These are phyloP conservation scores for Marasmius oreades DNA, from an alignment of 1,284 basidiomycete genomes.

Conservation along the genomic window DNA sequence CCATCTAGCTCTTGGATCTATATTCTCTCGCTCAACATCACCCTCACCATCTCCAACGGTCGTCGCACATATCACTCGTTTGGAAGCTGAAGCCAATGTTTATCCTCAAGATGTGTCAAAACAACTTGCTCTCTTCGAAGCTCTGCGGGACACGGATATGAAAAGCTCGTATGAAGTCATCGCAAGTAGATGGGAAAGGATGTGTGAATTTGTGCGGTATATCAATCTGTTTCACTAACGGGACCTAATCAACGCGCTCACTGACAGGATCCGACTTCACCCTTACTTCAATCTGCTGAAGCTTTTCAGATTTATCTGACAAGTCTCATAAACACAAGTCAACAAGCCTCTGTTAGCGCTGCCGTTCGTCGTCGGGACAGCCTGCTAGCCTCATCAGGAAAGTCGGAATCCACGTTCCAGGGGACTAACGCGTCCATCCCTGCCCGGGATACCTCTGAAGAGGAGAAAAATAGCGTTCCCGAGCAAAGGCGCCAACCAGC, in stretches of 20 bases:
- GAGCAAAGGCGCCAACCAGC: conserved; percentile 5
- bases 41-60: conserved; percentile 58
- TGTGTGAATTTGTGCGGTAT: conserved; percentile 71
- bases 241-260: neutral
- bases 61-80: conserved; percentile 62
- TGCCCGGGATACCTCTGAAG: neutral
- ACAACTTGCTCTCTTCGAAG: conserved; percentile 68
- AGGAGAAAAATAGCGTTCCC: neutral
- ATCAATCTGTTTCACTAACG: neutral
- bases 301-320: conserved; percentile 73
- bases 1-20: conserved; percentile 45
- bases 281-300: conserved; percentile 39
- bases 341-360: conserved; percentile 52
- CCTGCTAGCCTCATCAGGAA: conserved; percentile 41
- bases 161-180: conserved; percentile 68
- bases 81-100: conserved; percentile 74
- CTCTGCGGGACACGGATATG: conserved; percentile 57
- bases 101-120: conserved; percentile 62
- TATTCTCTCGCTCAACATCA: conserved; percentile 47
- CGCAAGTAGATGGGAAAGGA: conserved; percentile 75
- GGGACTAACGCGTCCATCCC: conserved; percentile 14
- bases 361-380: conserved; percentile 68
- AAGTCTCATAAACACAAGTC: conserved; percentile 59
- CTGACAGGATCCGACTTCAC: conserved; percentile 9
- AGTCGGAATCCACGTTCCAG: conserved; percentile 18